Percentiles rank a stretch among this genome's conserved stretches.
Evolutionary conservation across 139 green algal species (phyloP).

Genomic region (Klebsormidium nitens): DNA sequence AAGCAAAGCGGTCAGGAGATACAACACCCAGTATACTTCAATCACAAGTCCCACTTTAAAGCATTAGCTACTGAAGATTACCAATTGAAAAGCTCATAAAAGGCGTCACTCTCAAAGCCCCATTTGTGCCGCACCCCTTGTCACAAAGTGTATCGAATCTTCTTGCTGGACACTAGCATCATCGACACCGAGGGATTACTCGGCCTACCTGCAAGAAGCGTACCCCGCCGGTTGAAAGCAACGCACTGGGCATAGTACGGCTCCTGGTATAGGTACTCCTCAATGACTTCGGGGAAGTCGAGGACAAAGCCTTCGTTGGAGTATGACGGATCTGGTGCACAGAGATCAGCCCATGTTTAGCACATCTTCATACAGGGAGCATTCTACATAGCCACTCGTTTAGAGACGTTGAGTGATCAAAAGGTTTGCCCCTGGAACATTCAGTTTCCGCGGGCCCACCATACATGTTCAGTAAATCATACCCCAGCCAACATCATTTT

Average conservation of each 20-base stretch:
- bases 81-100: neutral
- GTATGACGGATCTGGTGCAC: too few relatives aligned
- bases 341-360: too few relatives aligned
- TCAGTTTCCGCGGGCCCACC: too few relatives aligned
- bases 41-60: neutral
- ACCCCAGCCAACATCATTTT: too few relatives aligned
- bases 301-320: too few relatives aligned
- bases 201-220: constrained; percentile 62
- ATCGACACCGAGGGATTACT: neutral
- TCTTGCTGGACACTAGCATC: neutral
- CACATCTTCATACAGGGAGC: too few relatives aligned
- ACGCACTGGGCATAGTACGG: constrained; percentile 19
- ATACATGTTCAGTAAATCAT: too few relatives aligned
- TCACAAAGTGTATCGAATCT: neutral
- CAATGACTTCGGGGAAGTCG: constrained; percentile 37
- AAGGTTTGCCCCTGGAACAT: too few relatives aligned
- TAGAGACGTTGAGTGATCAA: too few relatives aligned
- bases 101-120: neutral
- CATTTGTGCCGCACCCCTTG: neutral
- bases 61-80: neutral
- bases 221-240: constrained; percentile 72
- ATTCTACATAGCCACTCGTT: too few relatives aligned
- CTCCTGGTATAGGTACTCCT: constrained; percentile 40
- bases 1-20: too few relatives aligned
- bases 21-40: too few relatives aligned